A percentile compares a stretch with the other conserved stretches of the same genome.
These are phyloP conservation scores for Gonium pectorale DNA, from an alignment of 139 green algal genomes.

Conservation along the genomic window DNA sequence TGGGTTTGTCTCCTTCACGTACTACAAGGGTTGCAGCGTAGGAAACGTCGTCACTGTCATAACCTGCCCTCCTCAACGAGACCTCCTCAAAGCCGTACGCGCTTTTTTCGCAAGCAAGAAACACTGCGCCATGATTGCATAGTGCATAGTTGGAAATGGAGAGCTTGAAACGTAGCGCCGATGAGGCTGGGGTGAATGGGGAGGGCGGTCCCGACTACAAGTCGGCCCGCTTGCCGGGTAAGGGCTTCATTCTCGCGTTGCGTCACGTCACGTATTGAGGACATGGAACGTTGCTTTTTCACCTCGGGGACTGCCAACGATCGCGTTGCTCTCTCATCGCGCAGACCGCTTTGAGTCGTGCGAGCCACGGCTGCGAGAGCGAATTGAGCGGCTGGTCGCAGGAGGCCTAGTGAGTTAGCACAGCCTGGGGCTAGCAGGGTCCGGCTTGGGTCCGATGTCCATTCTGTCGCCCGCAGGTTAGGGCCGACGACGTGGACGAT, in stretches of 20 bases:
- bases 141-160: neutral
- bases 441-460: neutral
- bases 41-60: neutral
- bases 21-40: neutral
- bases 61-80: neutral
- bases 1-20: neutral
- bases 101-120: neutral
- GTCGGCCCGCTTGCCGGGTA: constrained; percentile 32
- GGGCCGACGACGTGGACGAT: constrained; percentile 31
- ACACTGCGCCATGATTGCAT: neutral
- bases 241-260: no score
- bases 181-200: constrained; percentile 19
- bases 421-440: no score
- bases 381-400: neutral
- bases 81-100: neutral
- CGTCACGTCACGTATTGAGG: no score
- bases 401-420: neutral
- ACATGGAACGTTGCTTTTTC: no score
- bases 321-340: neutral
- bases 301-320: no score
- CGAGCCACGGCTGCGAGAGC: constrained; percentile 12
- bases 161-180: constrained; percentile 7
- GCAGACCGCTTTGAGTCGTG: constrained; percentile 36
- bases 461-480: constrained; percentile 7
- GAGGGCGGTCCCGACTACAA: constrained; percentile 30